Conservation (phyloP, 1,139 yeast species). For the Chernovozyma aurita region DNA sequence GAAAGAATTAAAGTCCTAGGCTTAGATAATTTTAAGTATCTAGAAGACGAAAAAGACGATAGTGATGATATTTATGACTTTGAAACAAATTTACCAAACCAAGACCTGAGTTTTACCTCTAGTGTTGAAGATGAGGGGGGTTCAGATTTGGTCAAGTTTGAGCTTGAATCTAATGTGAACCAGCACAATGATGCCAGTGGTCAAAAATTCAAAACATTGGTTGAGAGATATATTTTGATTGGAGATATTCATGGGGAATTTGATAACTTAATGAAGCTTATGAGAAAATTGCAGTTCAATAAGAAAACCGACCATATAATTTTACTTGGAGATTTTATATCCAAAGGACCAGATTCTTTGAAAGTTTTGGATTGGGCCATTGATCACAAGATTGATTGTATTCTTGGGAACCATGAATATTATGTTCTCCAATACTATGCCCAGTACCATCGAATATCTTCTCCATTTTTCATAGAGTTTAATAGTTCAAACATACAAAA, state of each 20-base stretch:
- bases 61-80: not conserved
- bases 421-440: constrained; percentile 60
- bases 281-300: constrained; percentile 44
- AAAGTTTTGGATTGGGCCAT: constrained; percentile 66
- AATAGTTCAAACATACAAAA: constrained; percentile 1
- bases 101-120: too few relatives aligned
- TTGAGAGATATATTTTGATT: constrained; percentile 55
- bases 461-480: constrained; percentile 19
- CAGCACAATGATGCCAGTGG: not conserved
- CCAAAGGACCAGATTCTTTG: constrained; percentile 78
- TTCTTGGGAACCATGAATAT: constrained; percentile 87
- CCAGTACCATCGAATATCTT: constrained; percentile 46
- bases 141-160: constrained; percentile 1
- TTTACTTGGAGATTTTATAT: constrained; percentile 77
- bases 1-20: constrained; percentile 15
- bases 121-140: constrained; percentile 2
- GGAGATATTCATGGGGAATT: constrained; percentile 91
- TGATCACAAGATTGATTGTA: constrained; percentile 59
- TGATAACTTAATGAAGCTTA: constrained; percentile 46
- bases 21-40: constrained; percentile 7
- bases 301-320: constrained; percentile 52
- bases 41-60: constrained; percentile 5
- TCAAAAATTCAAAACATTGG: constrained; percentile 6
- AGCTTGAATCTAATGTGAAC: not conserved
- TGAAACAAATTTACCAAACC: too few relatives aligned